Evolutionary conservation across 495 filamentous ascomycete species (phyloP), one percentile per base, ranked within the genome.

Genomic region (Aspergillus steynii): DNA sequence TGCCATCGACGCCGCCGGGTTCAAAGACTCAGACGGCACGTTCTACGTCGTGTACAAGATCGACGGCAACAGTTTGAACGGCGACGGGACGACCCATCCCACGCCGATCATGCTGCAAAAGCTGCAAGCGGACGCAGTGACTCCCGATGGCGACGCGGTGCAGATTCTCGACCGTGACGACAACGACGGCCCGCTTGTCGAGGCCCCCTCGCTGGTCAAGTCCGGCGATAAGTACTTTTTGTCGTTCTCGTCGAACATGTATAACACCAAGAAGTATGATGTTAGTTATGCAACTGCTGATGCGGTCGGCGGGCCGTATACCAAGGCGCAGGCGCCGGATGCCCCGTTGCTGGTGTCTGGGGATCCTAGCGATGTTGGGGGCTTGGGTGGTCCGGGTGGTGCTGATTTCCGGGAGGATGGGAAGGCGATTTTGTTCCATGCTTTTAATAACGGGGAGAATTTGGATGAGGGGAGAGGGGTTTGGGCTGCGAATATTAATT

Each of bases 71-170:
- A 79, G 76, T 61, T 61, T 85, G 37, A 83, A 85, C 26, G 61
- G 78, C 46, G 82, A 83, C 29, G 85, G 82, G 4, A 63, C 74
- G 53, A 85, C 83, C 66, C 75, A 79, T 50, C 59, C 76, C 5
- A 89, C 86, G 6, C 86, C 86, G 0, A 82, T 89, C 55, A 74
- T 88, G 74, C 73, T 88, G 15, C 86, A 89, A 64, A 71, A 81
- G 60, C 77, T 88, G 4, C 56, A 58, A 2, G 58, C 59, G 0
- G 82, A 89, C 60, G 87, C 80, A 0, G 63, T 82, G 29, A 86
- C 81, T 2, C 71, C 70, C 4, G 62, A 83, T 27, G 87, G 83
- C 14, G 71, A 78, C 27, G 63, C 83, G 0, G 74, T 85, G 29
- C 62, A 77, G 67, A 74, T 90, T 14, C 71, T 89, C 10, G 82